Base-by-base conservation (phyloP, 306 rosid species). In the Vachellia collinsii region DNA sequence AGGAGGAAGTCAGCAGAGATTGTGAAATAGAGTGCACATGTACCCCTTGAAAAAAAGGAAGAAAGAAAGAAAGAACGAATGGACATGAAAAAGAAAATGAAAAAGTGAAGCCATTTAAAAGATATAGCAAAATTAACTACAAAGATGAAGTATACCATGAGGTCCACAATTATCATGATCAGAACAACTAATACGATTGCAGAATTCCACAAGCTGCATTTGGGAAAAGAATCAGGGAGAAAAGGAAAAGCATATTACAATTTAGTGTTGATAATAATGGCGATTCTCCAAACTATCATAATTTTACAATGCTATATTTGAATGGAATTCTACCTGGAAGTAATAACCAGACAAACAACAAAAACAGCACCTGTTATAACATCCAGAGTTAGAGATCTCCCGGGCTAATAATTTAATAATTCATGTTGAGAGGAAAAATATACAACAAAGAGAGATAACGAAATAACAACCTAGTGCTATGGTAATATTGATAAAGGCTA, bases 81-180 rank as follows among this genome's bases (percentile, higher is more conserved):
- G 29, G 38, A 29, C 59, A 19, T 6, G 4, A 80, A 47, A 68
- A 39, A 16, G 38, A 51, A 37, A 65, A 38, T 37, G 39, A 64
- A 44, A 61, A 73, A 72, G 46, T 44, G 61, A 77, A 76, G 66
- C 77, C 25, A 75, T 34, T 74, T 56, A 16, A 71, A 62, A 79
- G 62, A 82, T 59, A 58, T 13, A 68, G 7, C 41, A 65, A 72
- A 64, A 59, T 77, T 25, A 54, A 54, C 20, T 6, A 34, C 42
- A 29, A 56, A 78, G 66, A 79, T 46, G 44, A 81, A 63, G 48
- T 63, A 75, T 93, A 94, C 99, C 99, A 94, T 84, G 83, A 94
- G 97, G 77, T 94, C 99, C 80, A 90, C 89, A 81, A 94, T 89
- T 78, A 91, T 93, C 99, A 94, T 94, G 79, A 93, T 91, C 88